Evolutionary conservation across 1,139 yeast species (phyloP).

Genomic region (Magnusiomyces sp.): DNA sequence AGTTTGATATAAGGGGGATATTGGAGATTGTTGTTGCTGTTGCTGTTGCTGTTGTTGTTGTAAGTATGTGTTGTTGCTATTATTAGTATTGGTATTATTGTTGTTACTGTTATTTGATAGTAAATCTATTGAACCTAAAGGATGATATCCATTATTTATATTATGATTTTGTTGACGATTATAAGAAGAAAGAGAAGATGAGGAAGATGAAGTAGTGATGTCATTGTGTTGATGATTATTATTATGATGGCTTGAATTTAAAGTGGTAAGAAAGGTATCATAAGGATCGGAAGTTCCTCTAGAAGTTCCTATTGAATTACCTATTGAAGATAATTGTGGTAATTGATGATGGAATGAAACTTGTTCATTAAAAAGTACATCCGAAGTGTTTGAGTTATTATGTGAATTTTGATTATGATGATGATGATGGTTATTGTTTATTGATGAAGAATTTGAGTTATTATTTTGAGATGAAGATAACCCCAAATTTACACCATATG

Average conservation of each 20-base stretch:
- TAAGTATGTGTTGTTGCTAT: background rate
- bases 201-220: background rate
- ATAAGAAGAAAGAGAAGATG: background rate
- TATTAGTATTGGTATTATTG: background rate
- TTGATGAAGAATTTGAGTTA: background rate
- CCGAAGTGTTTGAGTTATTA: background rate
- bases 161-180: background rate
- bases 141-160: background rate
- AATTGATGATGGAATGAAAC: conserved; percentile 5
- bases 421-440: background rate
- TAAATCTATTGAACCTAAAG: background rate
- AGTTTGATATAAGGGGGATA: background rate
- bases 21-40: conserved; percentile 2
- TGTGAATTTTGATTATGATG: background rate
- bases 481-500: too few relatives aligned
- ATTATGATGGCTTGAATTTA: conserved; percentile 1
- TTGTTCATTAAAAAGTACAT: background rate
- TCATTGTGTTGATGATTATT: background rate
- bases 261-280: conserved; percentile 9
- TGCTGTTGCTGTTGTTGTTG: conserved; percentile 3
- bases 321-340: conserved; percentile 4
- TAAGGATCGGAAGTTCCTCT: conserved; percentile 8
- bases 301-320: background rate
- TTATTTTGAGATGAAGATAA: background rate
- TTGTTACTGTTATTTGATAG: background rate